Base-by-base conservation (phyloP, 1,284 basidiomycete species). In the Leccinum cinnamomeum region DNA sequence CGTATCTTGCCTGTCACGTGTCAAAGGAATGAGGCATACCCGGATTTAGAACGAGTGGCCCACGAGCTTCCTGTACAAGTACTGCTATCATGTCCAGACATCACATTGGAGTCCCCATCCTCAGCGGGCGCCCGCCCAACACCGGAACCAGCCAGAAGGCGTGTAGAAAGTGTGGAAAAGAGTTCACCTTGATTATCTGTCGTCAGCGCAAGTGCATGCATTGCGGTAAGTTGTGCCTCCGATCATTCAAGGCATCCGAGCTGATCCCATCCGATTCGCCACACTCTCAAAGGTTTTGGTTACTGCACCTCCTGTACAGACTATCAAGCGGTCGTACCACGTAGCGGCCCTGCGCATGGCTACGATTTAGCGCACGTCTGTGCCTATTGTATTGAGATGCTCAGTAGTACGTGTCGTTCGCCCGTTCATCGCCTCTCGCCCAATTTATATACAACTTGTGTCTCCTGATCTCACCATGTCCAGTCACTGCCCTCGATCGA, bases 231-330 rank as follows among this genome's bases (percentile, higher is more conserved):
- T 77, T 30, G 54, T 55, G 35, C 30, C 7, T 46, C 10, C 1
- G 3, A 23, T 41, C 14, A 10, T 12, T 30, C 54, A n/a, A 48
- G 37, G 8, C 55, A 33, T 51, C n/a, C 11, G 8, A 8, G 3
- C 48, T 48, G 20, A 53, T 58, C 48, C 16, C 46, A 25, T 20
- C 18, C 50, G 14, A 62, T 20, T 7, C 14, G 12, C 51, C 30
- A 61, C 56, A 39, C 61, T 18, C 41, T 7, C 64, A 18, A 69
- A 92, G 90, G 90, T 50, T 89, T 86, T 72, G 75, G 77, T 3
- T 92, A 90, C 70, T 92, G 90, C 69, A 80, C 84, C 50, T 84
- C 81, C 56, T 92, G 90, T 72, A 79, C 85, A 0, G 90, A 91
- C 70, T 91, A 82, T 71, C 86, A 87, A 68, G 90, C 89, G 1